Conservation (phyloP, 345 rosid genomes). For the Eutrema yunnanense region DNA sequence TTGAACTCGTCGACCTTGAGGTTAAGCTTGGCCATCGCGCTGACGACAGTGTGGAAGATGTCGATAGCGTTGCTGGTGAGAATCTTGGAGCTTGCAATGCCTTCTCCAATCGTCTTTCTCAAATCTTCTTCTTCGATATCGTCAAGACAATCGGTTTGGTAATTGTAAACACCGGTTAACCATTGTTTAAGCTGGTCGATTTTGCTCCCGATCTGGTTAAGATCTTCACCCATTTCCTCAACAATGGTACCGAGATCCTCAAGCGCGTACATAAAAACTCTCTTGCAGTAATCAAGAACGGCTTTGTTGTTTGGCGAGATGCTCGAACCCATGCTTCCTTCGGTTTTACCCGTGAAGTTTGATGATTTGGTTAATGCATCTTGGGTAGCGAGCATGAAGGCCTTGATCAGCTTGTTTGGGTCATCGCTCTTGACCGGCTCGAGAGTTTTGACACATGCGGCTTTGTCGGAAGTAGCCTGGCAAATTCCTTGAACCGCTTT, state of each 20-base stretch:
- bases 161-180: constrained; percentile 57
- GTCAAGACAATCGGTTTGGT: constrained; percentile 54
- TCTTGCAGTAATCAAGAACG: constrained; percentile 35
- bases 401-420: constrained; percentile 47
- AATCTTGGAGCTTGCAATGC: constrained; percentile 29
- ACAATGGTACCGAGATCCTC: constrained; percentile 27
- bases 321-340: constrained; percentile 29
- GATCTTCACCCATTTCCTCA: constrained; percentile 35
- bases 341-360: constrained; percentile 34
- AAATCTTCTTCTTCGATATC: constrained; percentile 30
- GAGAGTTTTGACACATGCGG: constrained; percentile 51
- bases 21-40: constrained; percentile 33
- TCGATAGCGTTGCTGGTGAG: constrained; percentile 54
- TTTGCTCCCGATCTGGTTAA: constrained; percentile 25
- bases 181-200: constrained; percentile 35
- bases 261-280: constrained; percentile 33
- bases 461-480: constrained; percentile 39
- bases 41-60: constrained; percentile 33
- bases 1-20: constrained; percentile 15
- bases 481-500: constrained; percentile 46
- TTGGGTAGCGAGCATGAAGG: constrained; percentile 33
- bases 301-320: constrained; percentile 34
- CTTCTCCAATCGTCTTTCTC: constrained; percentile 28
- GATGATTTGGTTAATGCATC: constrained; percentile 30
- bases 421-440: constrained; percentile 37